phyloP scores from a whole-genome alignment of 2,329 filamentous ascomycete genomes.

The Nannizziopsis arthrosporioides region DNA sequence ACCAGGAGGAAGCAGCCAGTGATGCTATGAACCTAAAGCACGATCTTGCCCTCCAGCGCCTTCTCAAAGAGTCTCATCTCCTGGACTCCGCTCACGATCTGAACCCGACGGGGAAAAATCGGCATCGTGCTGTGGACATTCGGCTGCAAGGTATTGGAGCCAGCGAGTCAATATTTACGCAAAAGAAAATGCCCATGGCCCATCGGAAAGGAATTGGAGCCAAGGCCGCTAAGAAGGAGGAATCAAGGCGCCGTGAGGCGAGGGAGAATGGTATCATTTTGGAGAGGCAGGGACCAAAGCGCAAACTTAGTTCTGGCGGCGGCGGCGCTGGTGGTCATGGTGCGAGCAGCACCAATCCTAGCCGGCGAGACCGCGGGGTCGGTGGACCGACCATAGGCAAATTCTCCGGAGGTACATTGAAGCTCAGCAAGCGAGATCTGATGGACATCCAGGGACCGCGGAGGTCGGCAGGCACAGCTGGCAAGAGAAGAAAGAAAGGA shows the following conservation, averaged over 20 bases:
- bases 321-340: constrained; percentile 14
- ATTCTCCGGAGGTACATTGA: constrained; percentile 68
- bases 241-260: constrained; percentile 63
- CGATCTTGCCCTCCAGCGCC: constrained; percentile 80
- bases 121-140: constrained; percentile 71
- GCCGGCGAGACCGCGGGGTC: constrained; percentile 49
- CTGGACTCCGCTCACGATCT: constrained; percentile 87
- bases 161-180: constrained; percentile 61
- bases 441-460: constrained; percentile 51
- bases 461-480: constrained; percentile 21
- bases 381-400: constrained; percentile 69
- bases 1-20: constrained; percentile 47
- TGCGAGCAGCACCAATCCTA: constrained; percentile 21
- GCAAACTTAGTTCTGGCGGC: constrained; percentile 20
- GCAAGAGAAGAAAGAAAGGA: constrained; percentile 7
- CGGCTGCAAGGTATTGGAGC: constrained; percentile 70
- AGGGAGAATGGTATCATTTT: constrained; percentile 83
- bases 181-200: constrained; percentile 79
- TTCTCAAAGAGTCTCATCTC: constrained; percentile 85
- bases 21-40: constrained; percentile 58
- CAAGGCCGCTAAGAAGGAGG: constrained; percentile 55
- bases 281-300: constrained; percentile 42
- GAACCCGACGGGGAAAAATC: constrained; percentile 55
- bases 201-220: constrained; percentile 73
- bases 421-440: constrained; percentile 66